phyloP scores from a whole-genome alignment of 352 stramenopile genomes.

The Phytopythium delawarense region DNA sequence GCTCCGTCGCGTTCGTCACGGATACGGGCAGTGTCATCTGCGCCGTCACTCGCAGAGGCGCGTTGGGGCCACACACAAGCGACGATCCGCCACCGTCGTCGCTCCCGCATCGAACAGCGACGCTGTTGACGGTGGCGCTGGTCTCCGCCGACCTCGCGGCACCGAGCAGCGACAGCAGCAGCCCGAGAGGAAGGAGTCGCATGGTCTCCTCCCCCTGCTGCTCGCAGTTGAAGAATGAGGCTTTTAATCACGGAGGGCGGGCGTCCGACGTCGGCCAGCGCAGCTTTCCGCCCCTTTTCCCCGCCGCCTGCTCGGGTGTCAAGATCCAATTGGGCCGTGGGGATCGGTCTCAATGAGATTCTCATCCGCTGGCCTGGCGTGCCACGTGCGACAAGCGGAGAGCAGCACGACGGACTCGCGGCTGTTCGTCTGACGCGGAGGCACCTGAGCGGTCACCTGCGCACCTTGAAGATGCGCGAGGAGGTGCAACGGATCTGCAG shows the following conservation, averaged over 20 bases:
- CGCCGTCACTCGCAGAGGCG: constrained; percentile 1
- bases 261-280: background rate
- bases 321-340: background rate
- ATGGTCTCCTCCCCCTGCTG: background rate
- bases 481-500: background rate
- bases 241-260: background rate
- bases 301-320: background rate
- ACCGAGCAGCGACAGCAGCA: background rate
- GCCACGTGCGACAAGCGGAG: constrained; percentile 2
- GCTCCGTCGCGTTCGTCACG: background rate
- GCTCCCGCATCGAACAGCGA: background rate
- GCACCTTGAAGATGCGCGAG: background rate
- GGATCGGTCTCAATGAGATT: background rate
- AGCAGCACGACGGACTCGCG: background rate
- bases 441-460: constrained; percentile 3
- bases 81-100: no score
- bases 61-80: constrained; percentile 5
- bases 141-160: no score
- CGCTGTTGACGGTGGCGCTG: constrained; percentile 4
- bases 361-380: background rate
- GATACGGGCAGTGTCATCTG: constrained; percentile 8
- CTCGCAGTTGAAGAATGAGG: background rate
- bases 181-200: background rate
- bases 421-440: background rate
- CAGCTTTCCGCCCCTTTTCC: background rate